Percentiles rank a stretch among this genome's conserved stretches.
Conservation (phyloP, 495 filamentous ascomycete species). For the Barbatosphaeria neglecta region DNA sequence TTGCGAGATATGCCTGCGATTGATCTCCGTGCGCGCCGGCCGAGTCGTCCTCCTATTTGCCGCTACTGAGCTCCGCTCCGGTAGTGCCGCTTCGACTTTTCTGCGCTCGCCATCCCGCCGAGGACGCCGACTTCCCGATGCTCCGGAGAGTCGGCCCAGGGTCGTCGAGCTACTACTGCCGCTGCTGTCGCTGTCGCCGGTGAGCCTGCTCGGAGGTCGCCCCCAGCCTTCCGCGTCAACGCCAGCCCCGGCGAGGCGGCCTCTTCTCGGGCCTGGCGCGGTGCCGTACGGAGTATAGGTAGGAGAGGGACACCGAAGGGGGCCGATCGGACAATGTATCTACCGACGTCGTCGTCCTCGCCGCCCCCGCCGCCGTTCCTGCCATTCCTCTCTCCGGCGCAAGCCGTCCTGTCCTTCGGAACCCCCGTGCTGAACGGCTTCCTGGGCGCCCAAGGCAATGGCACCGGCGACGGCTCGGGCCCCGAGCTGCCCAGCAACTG, state of each 20-base stretch:
- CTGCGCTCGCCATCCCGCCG: background rate
- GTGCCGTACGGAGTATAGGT: too few species aligned
- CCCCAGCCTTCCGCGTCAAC: background rate
- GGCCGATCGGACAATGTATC: background rate
- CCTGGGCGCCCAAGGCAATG: conserved; percentile 2
- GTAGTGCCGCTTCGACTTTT: background rate
- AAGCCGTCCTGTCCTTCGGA: background rate
- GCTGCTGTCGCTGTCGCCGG: background rate
- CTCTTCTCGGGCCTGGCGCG: too few species aligned
- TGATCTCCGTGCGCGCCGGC: background rate
- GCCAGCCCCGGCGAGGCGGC: too few species aligned
- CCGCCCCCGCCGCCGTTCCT: background rate
- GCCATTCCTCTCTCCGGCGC: background rate
- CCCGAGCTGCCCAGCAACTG: conserved; percentile 51
- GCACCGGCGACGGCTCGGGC: conserved; percentile 15
- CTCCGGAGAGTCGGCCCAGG: background rate
- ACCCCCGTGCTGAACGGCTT: background rate
- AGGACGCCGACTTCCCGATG: background rate
- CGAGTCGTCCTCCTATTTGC: background rate
- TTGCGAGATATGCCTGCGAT: background rate
- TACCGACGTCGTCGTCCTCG: background rate
- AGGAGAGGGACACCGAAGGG: too few species aligned
- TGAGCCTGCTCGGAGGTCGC: too few species aligned
- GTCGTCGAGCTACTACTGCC: background rate
- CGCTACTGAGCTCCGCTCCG: background rate